A percentile compares a stretch with the other conserved stretches of the same genome.
phyloP scores from a whole-genome alignment of 2,329 filamentous ascomycete species.

The Fusarium illudens region DNA sequence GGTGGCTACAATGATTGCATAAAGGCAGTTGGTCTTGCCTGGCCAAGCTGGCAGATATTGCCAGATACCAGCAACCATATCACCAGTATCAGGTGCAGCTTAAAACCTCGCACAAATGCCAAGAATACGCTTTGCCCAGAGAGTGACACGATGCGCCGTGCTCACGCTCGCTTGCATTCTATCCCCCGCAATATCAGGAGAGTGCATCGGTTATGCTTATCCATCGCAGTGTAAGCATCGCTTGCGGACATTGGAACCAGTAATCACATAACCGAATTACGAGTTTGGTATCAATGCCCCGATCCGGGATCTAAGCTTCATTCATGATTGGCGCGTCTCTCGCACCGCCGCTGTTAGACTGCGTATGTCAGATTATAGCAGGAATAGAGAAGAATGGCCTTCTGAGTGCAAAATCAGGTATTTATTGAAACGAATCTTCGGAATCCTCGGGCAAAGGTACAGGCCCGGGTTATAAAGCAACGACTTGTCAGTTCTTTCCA shows the following conservation, averaged over 20 bases:
- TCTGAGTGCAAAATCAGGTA: neutral
- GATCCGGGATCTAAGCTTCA: neutral
- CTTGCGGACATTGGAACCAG: neutral
- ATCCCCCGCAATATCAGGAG: neutral
- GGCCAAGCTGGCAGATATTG: too few species aligned
- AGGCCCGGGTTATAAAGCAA: neutral
- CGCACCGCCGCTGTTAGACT: neutral
- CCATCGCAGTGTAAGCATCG: neutral
- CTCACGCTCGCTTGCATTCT: neutral
- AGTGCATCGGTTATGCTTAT: neutral
- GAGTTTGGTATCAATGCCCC: neutral
- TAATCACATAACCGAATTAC: neutral
- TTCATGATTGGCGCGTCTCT: neutral
- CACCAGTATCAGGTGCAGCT: too few species aligned
- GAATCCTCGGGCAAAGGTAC: neutral
- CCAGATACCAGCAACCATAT: too few species aligned
- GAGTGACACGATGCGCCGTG: too few species aligned
- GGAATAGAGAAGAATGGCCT: neutral
- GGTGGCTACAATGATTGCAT: too few species aligned
- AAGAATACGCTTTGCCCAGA: neutral
- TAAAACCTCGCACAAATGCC: neutral
- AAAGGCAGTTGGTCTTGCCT: too few species aligned
- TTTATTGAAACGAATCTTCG: neutral
- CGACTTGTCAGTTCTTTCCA: neutral
- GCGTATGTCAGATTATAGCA: neutral